Evolutionary conservation across 177 flowering plant genomes (phyloP), one percentile per base, ranked within the genome.

Genomic region (Vitis hybrid): DNA sequence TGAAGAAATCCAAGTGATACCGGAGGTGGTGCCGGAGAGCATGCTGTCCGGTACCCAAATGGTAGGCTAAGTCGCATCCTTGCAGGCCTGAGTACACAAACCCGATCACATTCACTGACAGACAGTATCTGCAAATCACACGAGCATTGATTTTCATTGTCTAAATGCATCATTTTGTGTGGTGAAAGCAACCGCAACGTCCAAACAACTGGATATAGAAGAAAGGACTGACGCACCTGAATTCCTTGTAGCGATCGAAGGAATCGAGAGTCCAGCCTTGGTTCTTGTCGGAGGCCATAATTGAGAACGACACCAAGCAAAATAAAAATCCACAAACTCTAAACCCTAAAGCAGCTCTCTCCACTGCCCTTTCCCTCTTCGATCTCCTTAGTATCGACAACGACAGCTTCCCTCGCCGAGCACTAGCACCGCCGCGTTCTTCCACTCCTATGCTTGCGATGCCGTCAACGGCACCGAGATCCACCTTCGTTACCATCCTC

Each of bases 191-290:
- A 24, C 27, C 27, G 27, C 27, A 24, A 24, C 27, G 27, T 35
- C 8, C 7, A 35, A 35, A 35, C 46, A 6, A 35, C 46, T 35
- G 46, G 7, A 35, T 24, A 24, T 24, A 24, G 27, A 24, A 24
- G 46, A 35, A 35, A 35, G 3, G 46, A 35, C 46, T 0, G 46
- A 58, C 61, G 18, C 46, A 83, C 90, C 86, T 80, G 81, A 83
- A 87, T 66, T 87, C 88, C 64, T 71, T 80, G 77, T 87, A 87
- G 2, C 75, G 78, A 41, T 79, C 62, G 61, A 79, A 87, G 48
- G 88, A 85, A 68, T 85, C 88, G 50, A 80, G 69, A 62, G 84
- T 83, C 88, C 88, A 85, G 2, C 88, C 90, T 60, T 61, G 72
- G 65, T 82, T 64, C 68, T 66, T 78, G 71, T 85, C 84, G 48